Base-by-base conservation (phyloP, 202 grass and related monocot species). In the Zoysia matrella region DNA sequence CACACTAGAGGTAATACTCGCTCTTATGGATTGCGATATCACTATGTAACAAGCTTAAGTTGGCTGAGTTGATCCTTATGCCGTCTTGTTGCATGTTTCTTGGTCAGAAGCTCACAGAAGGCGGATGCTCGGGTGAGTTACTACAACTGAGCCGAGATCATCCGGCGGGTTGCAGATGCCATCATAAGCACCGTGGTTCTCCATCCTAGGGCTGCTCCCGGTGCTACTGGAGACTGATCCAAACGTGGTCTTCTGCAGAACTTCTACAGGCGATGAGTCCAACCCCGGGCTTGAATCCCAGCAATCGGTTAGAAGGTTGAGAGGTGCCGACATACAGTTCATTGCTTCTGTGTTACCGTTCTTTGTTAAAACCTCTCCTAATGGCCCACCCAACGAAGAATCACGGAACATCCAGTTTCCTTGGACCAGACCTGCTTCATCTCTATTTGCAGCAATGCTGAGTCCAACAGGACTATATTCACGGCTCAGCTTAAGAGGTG, bases 161-260 rank as follows among this genome's bases (percentile, higher is more conserved):
- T 90, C 87, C 30, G 85, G 66, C 56, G 75, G 73, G 49, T 87
- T 86, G 60, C 75, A 65, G 3, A 60, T 69, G 48, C 86, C 88
- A 41, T 99, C 96, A 52, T 94, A 86, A 3, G 82, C 65, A 44
- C 89, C 81, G 14, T 90, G 88, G 73, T 85, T 89, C 67, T 94
- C 96, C 69, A 87, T 47, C 68, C 89, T 87, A 45, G 96, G 96
- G 79, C 93, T 99, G 81, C 96, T 99, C 40, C 96, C 93, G 0
- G 96, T 91, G 74, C 93, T 96, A 48, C 89, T 92, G 46, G 96
- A 92, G 41, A 99, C 80, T 11, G 96, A 96, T 11, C 91, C 89
- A 6, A 96, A 99, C 52, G 90, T 53, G 3, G 93, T 94, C 83
- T 84, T 99, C 91, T 96, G 96, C 47, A 99, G 82, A 71, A 99